A percentile compares a stretch with the other conserved stretches of the same genome.
These are phyloP conservation scores for Citeromyces siamensis DNA, from an alignment of 1,139 yeast species.

Conservation along the genomic window DNA sequence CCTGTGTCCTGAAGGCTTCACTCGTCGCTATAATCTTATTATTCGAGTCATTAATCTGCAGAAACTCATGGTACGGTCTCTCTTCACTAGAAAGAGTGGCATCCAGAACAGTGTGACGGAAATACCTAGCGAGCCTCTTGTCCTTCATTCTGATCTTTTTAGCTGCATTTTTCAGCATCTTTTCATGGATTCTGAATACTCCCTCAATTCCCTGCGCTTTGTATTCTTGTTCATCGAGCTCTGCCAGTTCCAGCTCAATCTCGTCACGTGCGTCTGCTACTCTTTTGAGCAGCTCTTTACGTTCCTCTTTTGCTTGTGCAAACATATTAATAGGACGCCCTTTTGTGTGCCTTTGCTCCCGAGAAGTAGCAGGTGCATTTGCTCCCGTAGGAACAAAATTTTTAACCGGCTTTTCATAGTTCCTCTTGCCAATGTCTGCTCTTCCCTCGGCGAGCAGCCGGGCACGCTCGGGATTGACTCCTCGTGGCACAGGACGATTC, in stretches of 20 bases:
- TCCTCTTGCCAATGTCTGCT: neutral
- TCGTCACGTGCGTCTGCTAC: conserved; percentile 1
- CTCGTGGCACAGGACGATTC: neutral
- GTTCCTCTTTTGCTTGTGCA: neutral
- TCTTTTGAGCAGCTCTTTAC: neutral
- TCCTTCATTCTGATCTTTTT: neutral
- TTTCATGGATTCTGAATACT: neutral
- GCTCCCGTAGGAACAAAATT: conserved; percentile 2
- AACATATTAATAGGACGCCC: too few relatives aligned
- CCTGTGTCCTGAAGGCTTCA: neutral
- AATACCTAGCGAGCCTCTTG: neutral
- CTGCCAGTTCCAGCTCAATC: conserved; percentile 1
- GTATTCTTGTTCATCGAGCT: neutral
- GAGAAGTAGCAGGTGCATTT: neutral
- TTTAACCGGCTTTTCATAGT: neutral
- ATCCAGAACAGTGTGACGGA: neutral
- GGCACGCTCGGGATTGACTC: neutral
- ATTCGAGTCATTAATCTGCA: conserved; percentile 1
- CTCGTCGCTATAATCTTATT: neutral
- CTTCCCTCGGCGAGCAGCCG: neutral
- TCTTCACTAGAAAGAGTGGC: neutral
- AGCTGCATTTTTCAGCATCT: neutral
- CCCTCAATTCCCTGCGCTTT: neutral
- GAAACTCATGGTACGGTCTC: neutral
- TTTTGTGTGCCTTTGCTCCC: too few relatives aligned